A percentile compares a stretch with the other conserved stretches of the same genome.
phyloP scores from a whole-genome alignment of 2,329 filamentous ascomycete genomes.

The Exserohilum rostratum region DNA sequence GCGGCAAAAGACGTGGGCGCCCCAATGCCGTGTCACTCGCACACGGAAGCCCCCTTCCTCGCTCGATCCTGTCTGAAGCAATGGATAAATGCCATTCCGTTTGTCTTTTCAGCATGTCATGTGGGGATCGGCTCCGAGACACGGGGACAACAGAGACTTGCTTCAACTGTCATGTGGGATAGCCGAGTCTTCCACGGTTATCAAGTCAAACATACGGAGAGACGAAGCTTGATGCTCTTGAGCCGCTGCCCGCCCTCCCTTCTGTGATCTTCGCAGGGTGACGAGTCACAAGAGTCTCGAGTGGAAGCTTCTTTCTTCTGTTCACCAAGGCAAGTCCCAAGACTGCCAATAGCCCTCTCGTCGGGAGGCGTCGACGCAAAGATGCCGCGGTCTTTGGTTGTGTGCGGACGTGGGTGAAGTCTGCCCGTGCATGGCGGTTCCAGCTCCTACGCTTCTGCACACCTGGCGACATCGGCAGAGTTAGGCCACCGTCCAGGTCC shows the following conservation, averaged over 20 bases:
- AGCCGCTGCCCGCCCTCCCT: not conserved
- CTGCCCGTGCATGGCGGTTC: not conserved
- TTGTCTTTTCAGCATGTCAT: not conserved
- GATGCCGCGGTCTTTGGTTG: not conserved
- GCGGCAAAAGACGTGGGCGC: not conserved
- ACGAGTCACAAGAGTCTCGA: not conserved
- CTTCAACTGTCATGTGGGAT: not conserved
- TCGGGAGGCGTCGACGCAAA: not conserved
- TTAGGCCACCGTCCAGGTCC: not conserved
- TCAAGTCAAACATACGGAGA: not conserved
- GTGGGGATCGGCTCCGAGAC: not conserved
- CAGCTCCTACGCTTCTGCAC: not conserved
- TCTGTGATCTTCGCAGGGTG: not conserved
- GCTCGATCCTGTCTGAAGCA: not conserved
- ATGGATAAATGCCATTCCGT: not conserved
- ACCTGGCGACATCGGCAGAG: not conserved
- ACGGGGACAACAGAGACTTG: not conserved
- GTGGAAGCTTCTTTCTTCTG: not conserved
- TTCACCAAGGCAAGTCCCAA: not conserved
- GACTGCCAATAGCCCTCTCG: not conserved
- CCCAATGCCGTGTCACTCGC: too few relatives aligned
- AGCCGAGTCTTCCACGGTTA: not conserved
- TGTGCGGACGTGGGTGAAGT: not conserved
- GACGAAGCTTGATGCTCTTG: not conserved
- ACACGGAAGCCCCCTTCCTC: too few relatives aligned